Conservation (phyloP, 1,284 basidiomycete genomes). For the Polyporus tsugae region DNA sequence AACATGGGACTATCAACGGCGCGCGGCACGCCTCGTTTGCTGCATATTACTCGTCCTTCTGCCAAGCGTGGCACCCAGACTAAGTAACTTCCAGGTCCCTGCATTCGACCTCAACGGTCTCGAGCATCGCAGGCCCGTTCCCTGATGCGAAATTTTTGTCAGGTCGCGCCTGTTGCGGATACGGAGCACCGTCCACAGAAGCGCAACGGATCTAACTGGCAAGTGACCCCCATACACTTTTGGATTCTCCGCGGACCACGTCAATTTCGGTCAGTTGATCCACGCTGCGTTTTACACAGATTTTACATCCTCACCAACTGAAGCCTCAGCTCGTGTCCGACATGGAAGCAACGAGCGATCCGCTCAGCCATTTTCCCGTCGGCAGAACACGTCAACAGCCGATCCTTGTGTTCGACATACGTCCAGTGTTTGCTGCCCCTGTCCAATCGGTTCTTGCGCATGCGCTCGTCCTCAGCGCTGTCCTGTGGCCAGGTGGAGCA, state of each 20-base stretch:
- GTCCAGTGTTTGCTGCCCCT: background rate
- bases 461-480: background rate
- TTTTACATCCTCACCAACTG: background rate
- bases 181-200: background rate
- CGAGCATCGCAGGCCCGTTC: background rate
- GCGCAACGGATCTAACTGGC: conserved; percentile 1
- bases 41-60: background rate
- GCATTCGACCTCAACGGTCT: background rate
- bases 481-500: background rate
- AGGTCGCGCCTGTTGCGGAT: background rate
- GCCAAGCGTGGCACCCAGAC: background rate
- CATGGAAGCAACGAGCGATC: conserved; percentile 2
- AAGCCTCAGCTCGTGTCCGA: background rate
- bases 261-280: conserved; percentile 17
- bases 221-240: conserved; percentile 9
- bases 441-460: background rate
- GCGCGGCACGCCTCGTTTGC: background rate
- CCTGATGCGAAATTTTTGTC: background rate
- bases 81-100: background rate
- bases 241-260: conserved; percentile 7
- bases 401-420: conserved; percentile 6
- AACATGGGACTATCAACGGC: background rate
- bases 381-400: conserved; percentile 10
- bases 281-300: conserved; percentile 10
- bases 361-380: background rate